Conservation (phyloP, 1,139 yeast genomes). For the Zygoascus sp. region DNA sequence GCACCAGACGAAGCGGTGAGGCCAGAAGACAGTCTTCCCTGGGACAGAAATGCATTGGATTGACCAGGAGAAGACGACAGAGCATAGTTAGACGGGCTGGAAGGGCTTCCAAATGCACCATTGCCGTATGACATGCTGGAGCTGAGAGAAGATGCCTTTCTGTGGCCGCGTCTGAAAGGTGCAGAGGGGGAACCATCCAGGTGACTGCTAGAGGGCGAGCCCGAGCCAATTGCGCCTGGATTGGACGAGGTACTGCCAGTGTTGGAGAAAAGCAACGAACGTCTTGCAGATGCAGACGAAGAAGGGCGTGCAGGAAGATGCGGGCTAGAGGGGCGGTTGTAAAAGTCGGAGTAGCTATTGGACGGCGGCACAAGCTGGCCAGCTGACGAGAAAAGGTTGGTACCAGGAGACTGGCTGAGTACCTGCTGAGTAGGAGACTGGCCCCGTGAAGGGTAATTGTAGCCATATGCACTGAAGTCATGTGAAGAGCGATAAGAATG, state of each 20-base stretch:
- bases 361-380: neutral
- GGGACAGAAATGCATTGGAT: neutral
- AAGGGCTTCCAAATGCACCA: conserved; percentile 6
- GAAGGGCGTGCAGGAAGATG: conserved; percentile 10
- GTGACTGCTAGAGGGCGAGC: conserved; percentile 6
- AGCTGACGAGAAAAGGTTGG: neutral
- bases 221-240: conserved; percentile 7
- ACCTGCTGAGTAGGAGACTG: conserved; percentile 1
- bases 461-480: neutral
- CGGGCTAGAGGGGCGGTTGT: conserved; percentile 8
- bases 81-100: conserved; percentile 9
- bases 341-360: neutral
- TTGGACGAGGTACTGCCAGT: neutral
- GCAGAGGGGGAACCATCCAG: conserved; percentile 12
- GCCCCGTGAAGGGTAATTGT: neutral
- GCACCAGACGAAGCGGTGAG: neutral
- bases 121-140: conserved; percentile 17
- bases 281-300: conserved; percentile 8
- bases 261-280: neutral
- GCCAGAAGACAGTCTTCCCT: neutral
- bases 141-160: conserved; percentile 30
- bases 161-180: conserved; percentile 27
- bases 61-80: conserved; percentile 4
- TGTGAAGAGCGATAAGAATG: conserved; percentile 1
- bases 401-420: neutral